Base-by-base conservation (phyloP, 106 monocot genomes). In the Xerophyta viscosa region DNA sequence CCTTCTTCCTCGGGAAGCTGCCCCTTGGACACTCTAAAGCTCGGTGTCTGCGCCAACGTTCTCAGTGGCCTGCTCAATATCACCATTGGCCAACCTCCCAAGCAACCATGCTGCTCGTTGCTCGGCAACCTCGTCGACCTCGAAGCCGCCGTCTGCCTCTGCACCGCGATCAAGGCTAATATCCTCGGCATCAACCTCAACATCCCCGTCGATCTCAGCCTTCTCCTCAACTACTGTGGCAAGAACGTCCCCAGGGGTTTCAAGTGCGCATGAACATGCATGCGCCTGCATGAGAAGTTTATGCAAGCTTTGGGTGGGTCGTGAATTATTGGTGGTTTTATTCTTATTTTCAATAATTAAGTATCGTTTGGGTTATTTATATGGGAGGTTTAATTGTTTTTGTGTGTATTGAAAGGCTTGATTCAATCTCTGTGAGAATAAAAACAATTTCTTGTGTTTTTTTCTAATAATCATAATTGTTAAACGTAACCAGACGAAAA, bases 101-200 rank as follows among this genome's bases (percentile, higher is more conserved):
- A 54, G 36, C 5, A 4, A 22, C 54, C 54, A 36, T 54, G 54
- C 33, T 54, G 54, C 19, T 22, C 54, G 8, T 19, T 54, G 4
- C 3, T 54, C 12, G 54, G 21, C 2, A 22, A 22, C 7, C 67
- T 74, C 7, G 62, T 20, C 20, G 73, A 73, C 41, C 73, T 73
- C 18, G 73, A 73, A 65, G 65, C 61, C 8, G 73, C 73, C 29
- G 46, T 55, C 13, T 73, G 73, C 59, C 60, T 73, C n/a, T 73
- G 73, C 73, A 73, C 73, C 23, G 71, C 64, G 48, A 52, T 71
- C 51, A 64, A 57, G 51, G 66, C 72, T 12, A 59, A 65, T 50
- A 37, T 72, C n/a, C 65, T 72, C 5, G 65, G 65, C 3, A 36
- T 65, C n/a, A 27, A 65, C 46, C 65, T 65, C 24, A 72, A 66